Evolutionary conservation across 2,329 filamentous ascomycete species (phyloP), one percentile per base, ranked within the genome.

Genomic region (Aureobasidium melanogenum): DNA sequence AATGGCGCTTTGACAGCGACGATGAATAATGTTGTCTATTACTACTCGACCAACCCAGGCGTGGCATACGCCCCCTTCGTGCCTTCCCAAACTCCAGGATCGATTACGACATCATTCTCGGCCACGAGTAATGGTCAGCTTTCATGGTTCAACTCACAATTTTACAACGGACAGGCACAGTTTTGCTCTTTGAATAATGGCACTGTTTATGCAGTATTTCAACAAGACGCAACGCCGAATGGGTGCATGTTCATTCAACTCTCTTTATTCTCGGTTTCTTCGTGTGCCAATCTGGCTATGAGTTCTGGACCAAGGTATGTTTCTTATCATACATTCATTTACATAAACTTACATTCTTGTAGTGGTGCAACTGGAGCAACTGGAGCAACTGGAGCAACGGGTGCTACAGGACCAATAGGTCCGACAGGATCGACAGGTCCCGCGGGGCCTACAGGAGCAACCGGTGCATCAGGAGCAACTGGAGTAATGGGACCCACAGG

Each of bases 181-280:
- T 71, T 71, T 62, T 71, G 69, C 56, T 62, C 68, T 1, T 28
- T 71, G 14, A 48, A 36, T n/a, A 69, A 71, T 46, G 69, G 68
- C 7, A 68, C 68, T 10, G 64, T 71, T 9, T 71, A 68, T 52
- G 68, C 68, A 1, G 65, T 69, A 0, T 71, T 69, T 43, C 62
- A 65, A 30, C 56, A 68, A 14, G 62, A 66, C 52, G 64, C 62
- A 1, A 64, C 66, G 48, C 69, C 68, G 10, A 50, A 57, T 34
- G 68, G 66, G 2, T 71, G 68, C 56, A 36, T 65, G 14, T 67
- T 63, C 30, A 67, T 70, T 34, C 64, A 67, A 51, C 56, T 71
- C 48, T 66, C 66, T 26, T 28, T 60, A 4, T 60, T 30, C 34
- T 60, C 57, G 8, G 28, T 44, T 1, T 41, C 57, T 41, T 60